Evolutionary conservation across 2,329 filamentous ascomycete genomes (phyloP).

Genomic region (Diplodia seriata): DNA sequence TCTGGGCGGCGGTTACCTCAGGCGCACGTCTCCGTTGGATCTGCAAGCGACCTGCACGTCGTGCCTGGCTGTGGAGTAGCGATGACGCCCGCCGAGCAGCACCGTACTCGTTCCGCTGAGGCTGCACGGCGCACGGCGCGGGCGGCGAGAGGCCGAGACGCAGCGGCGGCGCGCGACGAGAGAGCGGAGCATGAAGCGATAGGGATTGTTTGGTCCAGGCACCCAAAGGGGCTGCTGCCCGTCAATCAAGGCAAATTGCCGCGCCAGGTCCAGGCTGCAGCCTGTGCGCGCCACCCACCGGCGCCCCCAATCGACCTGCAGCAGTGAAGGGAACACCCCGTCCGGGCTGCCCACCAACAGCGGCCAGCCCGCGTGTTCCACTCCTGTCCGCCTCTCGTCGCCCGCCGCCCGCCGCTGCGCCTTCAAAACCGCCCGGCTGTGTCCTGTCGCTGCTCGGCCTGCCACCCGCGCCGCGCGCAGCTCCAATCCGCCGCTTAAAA

Average conservation of each 20-base stretch:
- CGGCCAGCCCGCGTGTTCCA: neutral
- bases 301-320: conserved; percentile 21
- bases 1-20: conserved; percentile 46
- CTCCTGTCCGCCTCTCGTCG: conserved; percentile 5
- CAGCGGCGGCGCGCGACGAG: neutral
- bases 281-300: neutral
- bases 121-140: neutral
- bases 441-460: neutral
- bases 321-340: conserved; percentile 22
- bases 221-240: conserved; percentile 1
- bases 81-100: neutral
- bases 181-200: conserved; percentile 2
- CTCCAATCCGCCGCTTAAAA: conserved; percentile 8
- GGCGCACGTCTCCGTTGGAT: conserved; percentile 51
- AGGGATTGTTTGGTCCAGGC: neutral
- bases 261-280: conserved; percentile 3
- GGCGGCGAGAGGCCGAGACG: neutral
- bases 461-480: neutral
- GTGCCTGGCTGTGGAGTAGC: conserved; percentile 40
- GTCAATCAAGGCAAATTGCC: conserved; percentile 18
- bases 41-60: conserved; percentile 48
- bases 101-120: neutral
- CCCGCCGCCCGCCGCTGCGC: neutral
- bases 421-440: conserved; percentile 1
- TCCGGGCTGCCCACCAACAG: neutral